Conservation (phyloP, 2,329 filamentous ascomycete species). For the Rosellinia necatrix region DNA sequence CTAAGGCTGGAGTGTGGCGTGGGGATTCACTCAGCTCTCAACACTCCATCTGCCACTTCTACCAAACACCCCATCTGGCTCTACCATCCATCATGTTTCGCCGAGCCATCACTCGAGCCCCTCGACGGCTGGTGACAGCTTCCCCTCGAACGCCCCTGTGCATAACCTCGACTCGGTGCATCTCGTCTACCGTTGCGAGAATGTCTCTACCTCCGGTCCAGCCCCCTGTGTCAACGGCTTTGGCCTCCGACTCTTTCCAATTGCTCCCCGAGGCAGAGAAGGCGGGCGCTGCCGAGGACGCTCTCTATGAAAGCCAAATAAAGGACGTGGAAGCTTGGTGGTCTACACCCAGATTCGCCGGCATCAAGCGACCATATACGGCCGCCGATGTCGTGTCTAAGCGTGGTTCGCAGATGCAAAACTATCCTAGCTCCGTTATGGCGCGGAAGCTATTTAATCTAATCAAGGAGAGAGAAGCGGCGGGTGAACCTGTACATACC, state of each 20-base stretch:
- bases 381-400: conserved; percentile 93
- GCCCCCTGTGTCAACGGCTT: conserved; percentile 63
- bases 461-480: conserved; percentile 74
- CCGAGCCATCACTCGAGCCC: conserved; percentile 35
- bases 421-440: conserved; percentile 92
- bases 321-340: conserved; percentile 90
- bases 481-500: conserved; percentile 89
- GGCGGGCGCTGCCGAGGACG: conserved; percentile 79
- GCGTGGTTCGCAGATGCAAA: conserved; percentile 82
- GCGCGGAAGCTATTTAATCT: conserved; percentile 93
- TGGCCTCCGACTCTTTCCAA: conserved; percentile 81
- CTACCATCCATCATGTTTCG: conserved; percentile 36
- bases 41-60: background rate
- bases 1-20: background rate
- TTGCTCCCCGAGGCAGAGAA: conserved; percentile 79
- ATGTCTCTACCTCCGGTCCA: conserved; percentile 63
- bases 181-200: conserved; percentile 48
- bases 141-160: conserved; percentile 29
- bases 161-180: conserved; percentile 36
- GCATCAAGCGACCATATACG: conserved; percentile 90
- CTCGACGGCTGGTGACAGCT: conserved; percentile 30
- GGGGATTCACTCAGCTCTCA: background rate
- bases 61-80: background rate
- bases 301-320: conserved; percentile 81
- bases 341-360: conserved; percentile 80